Evolutionary conservation across 1,139 yeast genomes (phyloP).

Genomic region (Candida sanyaensis): DNA sequence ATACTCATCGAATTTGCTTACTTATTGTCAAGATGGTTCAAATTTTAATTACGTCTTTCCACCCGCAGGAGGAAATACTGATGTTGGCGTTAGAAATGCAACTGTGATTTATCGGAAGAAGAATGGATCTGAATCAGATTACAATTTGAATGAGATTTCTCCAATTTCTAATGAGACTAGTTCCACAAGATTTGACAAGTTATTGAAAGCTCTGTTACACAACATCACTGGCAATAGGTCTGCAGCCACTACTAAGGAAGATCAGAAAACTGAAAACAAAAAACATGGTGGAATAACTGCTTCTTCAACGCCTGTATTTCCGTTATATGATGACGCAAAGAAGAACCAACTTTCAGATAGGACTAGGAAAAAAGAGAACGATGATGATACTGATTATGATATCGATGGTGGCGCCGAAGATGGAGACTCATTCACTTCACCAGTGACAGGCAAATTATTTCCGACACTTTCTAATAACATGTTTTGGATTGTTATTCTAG

Average conservation of each 20-base stretch:
- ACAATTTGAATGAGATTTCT: constrained; percentile 17
- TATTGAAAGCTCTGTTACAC: not conserved
- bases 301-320: not conserved
- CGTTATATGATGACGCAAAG: constrained; percentile 1
- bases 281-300: not conserved
- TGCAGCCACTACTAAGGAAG: not conserved
- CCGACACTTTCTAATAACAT: not conserved
- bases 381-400: not conserved
- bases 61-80: not conserved
- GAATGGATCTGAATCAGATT: constrained; percentile 9
- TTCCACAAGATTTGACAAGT: constrained; percentile 1
- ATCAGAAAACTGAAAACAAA: not conserved
- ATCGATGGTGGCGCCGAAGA: not conserved
- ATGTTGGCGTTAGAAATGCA: constrained; percentile 13
- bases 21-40: constrained; percentile 1
- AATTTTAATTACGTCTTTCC: not conserved
- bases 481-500: not conserved
- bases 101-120: constrained; percentile 16
- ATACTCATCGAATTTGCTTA: constrained; percentile 4
- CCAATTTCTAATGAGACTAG: constrained; percentile 15
- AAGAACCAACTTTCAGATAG: not conserved
- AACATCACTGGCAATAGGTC: not conserved
- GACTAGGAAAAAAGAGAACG: not conserved
- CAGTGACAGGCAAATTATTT: not conserved
- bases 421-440: constrained; percentile 3